Evolutionary conservation across 768 basidiomycete species (phyloP), one percentile per base, ranked within the genome.

Genomic region (Saitozyma podzolica): DNA sequence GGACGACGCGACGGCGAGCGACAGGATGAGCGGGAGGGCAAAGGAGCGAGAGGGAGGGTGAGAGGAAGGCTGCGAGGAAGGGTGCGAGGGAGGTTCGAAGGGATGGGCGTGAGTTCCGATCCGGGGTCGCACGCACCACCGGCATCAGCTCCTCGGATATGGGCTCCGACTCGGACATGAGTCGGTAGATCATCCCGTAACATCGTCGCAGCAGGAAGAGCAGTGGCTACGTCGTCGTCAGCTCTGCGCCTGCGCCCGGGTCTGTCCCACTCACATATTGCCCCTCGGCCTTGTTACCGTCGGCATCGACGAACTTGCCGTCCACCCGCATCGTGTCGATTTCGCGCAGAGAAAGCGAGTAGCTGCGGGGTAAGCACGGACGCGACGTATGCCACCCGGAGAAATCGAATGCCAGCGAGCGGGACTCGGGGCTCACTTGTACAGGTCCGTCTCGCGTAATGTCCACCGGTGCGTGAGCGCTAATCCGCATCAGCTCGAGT

Each of bases 101-200:
- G 29, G 19, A 4, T 10, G 4, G 9, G 40, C 13, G 29, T 13
- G 37, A 19, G 29, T 16, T 5, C 17, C 14, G 57, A 54, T 37
- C 37, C 16, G 20, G 29, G 41, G 51, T 3, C 10, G 1, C 20
- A 75, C 86, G 59, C 79, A 94, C 94, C 45, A 96, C 85, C 6
- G 94, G 94, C 90, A 97, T 98, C 14, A 99, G 82, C 79, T 98
- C 96, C 80, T 99, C 96, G 0, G 92, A 95, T 2, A 99, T 93
- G 0, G 96, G 96, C 80, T 97, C 95, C 65, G 90, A 92, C 17
- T 92, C 92, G 29, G 92, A 93, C 65, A 99, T 85, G 54, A 99
- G 80, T 39, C 89, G 85, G 79, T 97, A 98, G 69, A 96, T 94
- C 56, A 97, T 84, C 64, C 95, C 95, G 78, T 98, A 94, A 82